Evolutionary conservation across 345 rosid genomes (phyloP), one percentile per base, ranked within the genome.

Genomic region (Reutealis trisperma): DNA sequence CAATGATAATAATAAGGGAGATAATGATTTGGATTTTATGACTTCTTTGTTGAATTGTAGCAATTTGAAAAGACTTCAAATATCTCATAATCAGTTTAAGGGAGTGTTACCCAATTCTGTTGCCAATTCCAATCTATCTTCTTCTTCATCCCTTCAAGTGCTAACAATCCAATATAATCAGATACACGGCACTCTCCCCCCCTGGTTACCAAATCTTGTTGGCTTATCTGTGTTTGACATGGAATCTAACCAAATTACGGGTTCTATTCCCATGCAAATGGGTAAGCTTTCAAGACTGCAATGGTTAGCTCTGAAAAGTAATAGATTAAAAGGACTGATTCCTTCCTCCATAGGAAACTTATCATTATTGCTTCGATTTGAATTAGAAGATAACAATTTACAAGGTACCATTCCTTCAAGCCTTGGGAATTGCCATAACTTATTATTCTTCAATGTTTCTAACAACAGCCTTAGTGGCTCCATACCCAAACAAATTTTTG

Each of bases 281-380:
- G 69, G 69, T 64, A 22, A 61, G 30, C 32, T 61, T 24, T 32
- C 5, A 2, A 69, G 24, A 10, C n/a, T 69, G 19, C 8, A 22
- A 12, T 1, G 9, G 4, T 1, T 69, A 16, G 5, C 1, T 24
- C 34, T 37, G n/a, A 13, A 1, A 51, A 27, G 18, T 30, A 70
- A 70, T 34, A 70, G 62, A 8, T 54, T 70, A 2, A 6, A 16
- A 14, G 61, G 62, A 34, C 14, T 9, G 27, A 19, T 70, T 54
- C 73, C 73, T 52, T 54, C 44, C 1, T 70, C 62, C 24, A 27
- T 52, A 49, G 73, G 73, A 27, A 70, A 70, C 62, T 30, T 70
- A 22, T 27, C 73, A 8, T 27, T 3, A 9, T 22, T 70, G 25
- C 8, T 6, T 52, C 13, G 2, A 18, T 22, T 70, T 70, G 14